Evolutionary conservation across 148 eudicot genomes (phyloP).

Genomic region (Dianthus caryophyllus): DNA sequence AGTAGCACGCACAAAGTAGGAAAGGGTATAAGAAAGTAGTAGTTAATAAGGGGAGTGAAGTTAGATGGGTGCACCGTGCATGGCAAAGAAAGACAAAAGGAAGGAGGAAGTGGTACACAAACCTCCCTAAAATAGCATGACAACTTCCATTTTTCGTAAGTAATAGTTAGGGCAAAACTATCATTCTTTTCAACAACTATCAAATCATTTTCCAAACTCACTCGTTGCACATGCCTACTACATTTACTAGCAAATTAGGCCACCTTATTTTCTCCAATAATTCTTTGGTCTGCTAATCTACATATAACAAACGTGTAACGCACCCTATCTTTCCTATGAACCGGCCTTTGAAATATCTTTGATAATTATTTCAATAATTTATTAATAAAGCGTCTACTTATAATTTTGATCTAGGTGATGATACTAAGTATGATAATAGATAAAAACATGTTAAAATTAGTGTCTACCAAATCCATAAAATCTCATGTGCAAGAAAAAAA

Average conservation of each 20-base stretch:
- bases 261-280: too few relatives aligned
- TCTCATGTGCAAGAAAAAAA: too few relatives aligned
- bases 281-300: too few relatives aligned
- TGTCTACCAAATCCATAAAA: too few relatives aligned
- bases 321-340: too few relatives aligned
- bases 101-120: constrained; percentile 10
- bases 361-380: too few relatives aligned
- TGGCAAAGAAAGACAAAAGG: constrained; percentile 9
- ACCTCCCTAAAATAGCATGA: constrained; percentile 15
- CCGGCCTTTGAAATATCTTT: too few relatives aligned
- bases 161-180: constrained; percentile 16
- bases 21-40: constrained; percentile 3
- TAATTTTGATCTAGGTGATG: too few relatives aligned
- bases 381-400: too few relatives aligned
- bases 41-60: constrained; percentile 12
- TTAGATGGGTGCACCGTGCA: background rate
- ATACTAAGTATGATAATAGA: too few relatives aligned
- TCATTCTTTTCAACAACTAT: constrained; percentile 16
- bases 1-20: constrained; percentile 14
- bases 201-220: constrained; percentile 15
- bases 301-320: too few relatives aligned
- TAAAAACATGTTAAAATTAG: too few relatives aligned
- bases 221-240: constrained; percentile 6
- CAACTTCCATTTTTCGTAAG: constrained; percentile 17
- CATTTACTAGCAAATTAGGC: background rate